Evolutionary conservation across 768 basidiomycete species (phyloP), one percentile per base, ranked within the genome.

Genomic region (Boletus reticuloceps): DNA sequence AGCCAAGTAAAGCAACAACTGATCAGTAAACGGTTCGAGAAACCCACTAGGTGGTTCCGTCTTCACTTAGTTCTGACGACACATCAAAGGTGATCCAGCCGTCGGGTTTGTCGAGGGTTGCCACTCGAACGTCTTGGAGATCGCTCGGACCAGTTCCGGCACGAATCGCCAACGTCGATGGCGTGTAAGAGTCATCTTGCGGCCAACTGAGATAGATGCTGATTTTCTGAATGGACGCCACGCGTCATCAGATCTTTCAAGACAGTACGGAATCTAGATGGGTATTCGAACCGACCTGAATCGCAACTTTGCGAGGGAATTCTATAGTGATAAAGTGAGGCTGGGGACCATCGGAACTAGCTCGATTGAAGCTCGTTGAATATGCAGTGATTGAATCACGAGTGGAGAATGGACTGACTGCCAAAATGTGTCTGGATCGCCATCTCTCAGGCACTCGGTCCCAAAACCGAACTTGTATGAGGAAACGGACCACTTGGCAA

Each of bases 391-490:
- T 20, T 2, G 34, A 27, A 50, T 14, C 16, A 32, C 16, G 2
- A 38, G 17, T 49, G 19, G 27, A 29, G 17, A 51, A 47, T 29
- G 38, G 9, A 80, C 93, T 70, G 70, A 98, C 95, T 98, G 97
- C 97, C 97, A 98, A 68, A 98, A 96, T 0, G 95, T 98, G 39
- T 91, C 88, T 31, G 91, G 86, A 65, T 96, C 89, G 34, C 83
- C 82, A 63, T 98, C 95, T 27, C 85, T 80, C 42, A 98, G 76
- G 70, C 94, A 94, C 67, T 97, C 94, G 38, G 93, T 85, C 9
- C 96, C 94, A 69, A 95, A 98, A 1, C 95, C 95, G 58, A 95
- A 97, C 70, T 99, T 99, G 74, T 83, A 93, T 0, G 91, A 94
- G 13, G 95, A 98, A 4, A 98, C 96, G 12, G 92, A 89, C 97